Conservation (phyloP, 1,284 basidiomycete species). For the Ceratobasidium sp. region DNA sequence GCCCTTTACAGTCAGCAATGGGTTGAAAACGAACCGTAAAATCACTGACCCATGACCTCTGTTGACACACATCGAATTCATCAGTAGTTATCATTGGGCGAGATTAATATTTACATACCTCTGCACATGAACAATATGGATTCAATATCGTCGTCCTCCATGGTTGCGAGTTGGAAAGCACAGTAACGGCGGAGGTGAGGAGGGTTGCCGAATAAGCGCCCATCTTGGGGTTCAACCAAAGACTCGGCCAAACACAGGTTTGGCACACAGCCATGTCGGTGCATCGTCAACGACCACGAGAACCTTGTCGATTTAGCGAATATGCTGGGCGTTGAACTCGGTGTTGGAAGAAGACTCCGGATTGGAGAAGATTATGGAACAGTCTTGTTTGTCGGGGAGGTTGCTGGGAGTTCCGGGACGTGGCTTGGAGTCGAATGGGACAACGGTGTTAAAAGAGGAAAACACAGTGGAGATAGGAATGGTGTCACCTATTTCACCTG, state of each 20-base stretch:
- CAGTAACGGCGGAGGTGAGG: neutral
- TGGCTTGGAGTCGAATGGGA: slow-evolving; percentile 99
- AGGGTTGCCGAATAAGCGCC: slow-evolving; percentile 21
- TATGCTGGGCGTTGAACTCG: neutral
- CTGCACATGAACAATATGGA: slow-evolving; percentile 84
- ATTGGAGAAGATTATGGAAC: slow-evolving; percentile 64
- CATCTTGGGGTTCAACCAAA: neutral
- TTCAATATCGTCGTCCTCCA: slow-evolving; percentile 73
- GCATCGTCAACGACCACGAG: slow-evolving; percentile 46
- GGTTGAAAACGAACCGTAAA: slow-evolving; percentile 18
- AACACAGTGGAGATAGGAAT: slow-evolving; percentile 52
- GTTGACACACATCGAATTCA: neutral
- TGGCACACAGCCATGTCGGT: slow-evolving; percentile 54
- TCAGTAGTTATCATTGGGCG: neutral
- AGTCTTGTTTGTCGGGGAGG: slow-evolving; percentile 71
- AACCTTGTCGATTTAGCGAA: neutral
- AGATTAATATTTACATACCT: slow-evolving; percentile 49
- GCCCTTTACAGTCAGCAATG: slow-evolving; percentile 34
- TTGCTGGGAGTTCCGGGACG: slow-evolving; percentile 67
- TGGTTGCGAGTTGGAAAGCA: neutral
- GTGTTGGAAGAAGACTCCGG: slow-evolving; percentile 23
- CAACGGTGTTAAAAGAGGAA: slow-evolving; percentile 68
- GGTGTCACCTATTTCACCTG: slow-evolving; percentile 81
- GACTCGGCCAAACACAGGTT: slow-evolving; percentile 5
- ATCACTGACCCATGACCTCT: slow-evolving; percentile 70